Evolutionary conservation across 208 protist genomes (phyloP).

Genomic region (Wallacemonas rigidus): DNA sequence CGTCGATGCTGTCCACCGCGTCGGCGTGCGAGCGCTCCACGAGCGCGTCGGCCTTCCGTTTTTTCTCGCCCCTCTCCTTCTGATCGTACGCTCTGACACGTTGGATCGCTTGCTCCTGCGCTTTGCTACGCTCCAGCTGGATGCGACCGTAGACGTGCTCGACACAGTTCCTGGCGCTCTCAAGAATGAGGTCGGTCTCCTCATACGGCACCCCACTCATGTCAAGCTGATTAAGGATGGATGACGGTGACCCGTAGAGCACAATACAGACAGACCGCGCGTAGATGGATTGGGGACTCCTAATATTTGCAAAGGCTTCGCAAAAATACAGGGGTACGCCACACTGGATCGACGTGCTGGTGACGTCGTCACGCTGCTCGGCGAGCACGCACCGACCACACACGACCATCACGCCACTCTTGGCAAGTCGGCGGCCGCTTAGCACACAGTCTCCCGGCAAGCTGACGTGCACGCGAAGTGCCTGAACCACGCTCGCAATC

Average conservation of each 20-base stretch:
- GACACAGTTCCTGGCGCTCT: conserved; percentile 33
- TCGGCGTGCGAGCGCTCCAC: background rate
- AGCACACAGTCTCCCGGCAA: conserved; percentile 39
- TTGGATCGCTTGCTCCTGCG: conserved; percentile 38
- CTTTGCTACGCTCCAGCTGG: conserved; percentile 27
- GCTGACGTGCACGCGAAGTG: conserved; percentile 41
- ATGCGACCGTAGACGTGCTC: conserved; percentile 30
- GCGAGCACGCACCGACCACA: conserved; percentile 23
- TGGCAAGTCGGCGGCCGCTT: conserved; percentile 14
- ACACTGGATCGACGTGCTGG: conserved; percentile 16
- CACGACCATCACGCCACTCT: conserved; percentile 34
- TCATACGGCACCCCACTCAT: conserved; percentile 3
- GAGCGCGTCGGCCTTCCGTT: background rate
- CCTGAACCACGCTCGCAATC: conserved; percentile 30
- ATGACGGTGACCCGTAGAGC: conserved; percentile 27
- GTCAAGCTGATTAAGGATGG: conserved; percentile 26
- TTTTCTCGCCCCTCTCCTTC: background rate
- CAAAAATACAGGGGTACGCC: conserved; percentile 52
- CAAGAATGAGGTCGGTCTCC: conserved; percentile 32
- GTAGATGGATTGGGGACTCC: conserved; percentile 27
- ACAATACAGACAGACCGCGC: conserved; percentile 43
- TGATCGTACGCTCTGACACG: conserved; percentile 29
- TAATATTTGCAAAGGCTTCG: conserved; percentile 47
- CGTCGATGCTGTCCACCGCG: conserved; percentile 6
- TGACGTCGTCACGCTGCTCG: background rate